Base-by-base conservation (phyloP, 441 rosid genomes). In the Metrosideros polymorpha region DNA sequence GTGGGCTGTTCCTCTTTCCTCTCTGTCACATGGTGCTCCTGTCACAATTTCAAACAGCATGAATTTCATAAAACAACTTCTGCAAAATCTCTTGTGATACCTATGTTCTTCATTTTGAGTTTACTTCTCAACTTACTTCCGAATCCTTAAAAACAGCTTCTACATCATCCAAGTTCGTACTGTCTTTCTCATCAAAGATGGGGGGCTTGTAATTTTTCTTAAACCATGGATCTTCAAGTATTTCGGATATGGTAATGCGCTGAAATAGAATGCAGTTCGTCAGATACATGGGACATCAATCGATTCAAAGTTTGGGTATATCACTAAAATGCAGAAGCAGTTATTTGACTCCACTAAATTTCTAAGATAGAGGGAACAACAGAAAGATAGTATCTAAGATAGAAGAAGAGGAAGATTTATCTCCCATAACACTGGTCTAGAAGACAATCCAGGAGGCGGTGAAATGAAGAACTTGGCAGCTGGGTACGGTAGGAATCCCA, bases 121-220 rank as follows among this genome's bases (percentile, higher is more conserved):
- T 14, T 29, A 71, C 79, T 39, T 35, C 27, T 76, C n/a, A 77
- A 84, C 95, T 90, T 83, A 95, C 98, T 90, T 95, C 97, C 35
- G 95, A 94, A 89, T 96, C 98, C 91, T 93, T 94, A 59, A 97
- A 97, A 90, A 97, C 98, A 85, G 98, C 97, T 89, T 96, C 98
- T 55, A 97, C 92, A 84, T 97, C 98, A 86, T 97, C 99, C 92
- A 94, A 90, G 90, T 92, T 96, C 61, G 96, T 88, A 83, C 92
- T 89, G 77, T 92, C 92, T 75, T 91, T 95, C 91, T 97, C 99
- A 90, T 93, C 93, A 61, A 96, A 97, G 45, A 94, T 92, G 7
- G 99, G 94, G 43, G 96, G 94, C 90, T 94, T 94, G 85, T 94
- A 96, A 90, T 86, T 95, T 92, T 92, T 95, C 89, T 93, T 94